Conservation (phyloP, 106 monocot species). For the Platanthera zijinensis region DNA sequence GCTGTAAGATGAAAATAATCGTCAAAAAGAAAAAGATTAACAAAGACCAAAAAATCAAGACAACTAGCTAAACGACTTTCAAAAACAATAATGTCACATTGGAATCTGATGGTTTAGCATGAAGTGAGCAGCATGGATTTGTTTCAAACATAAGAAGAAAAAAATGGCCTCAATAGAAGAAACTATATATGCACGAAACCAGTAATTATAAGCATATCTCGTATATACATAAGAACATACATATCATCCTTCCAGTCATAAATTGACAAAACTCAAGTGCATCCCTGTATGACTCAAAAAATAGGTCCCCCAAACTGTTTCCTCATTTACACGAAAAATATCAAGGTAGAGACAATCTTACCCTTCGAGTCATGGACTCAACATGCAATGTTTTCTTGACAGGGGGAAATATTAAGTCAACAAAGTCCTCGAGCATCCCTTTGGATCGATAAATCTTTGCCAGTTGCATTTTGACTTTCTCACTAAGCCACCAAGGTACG, state of each 20-base stretch:
- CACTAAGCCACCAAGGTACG: conserved; percentile 68
- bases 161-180: neutral
- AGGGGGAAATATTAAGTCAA: conserved; percentile 42
- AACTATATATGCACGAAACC: neutral
- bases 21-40: neutral
- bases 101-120: neutral
- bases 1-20: neutral
- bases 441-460: conserved; percentile 68
- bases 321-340: neutral
- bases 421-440: conserved; percentile 71
- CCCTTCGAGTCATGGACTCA: conserved; percentile 64
- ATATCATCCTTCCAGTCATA: neutral
- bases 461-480: conserved; percentile 76
- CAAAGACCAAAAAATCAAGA: conserved; percentile 1
- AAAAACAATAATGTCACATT: neutral
- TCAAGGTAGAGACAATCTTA: conserved; percentile 12
- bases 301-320: neutral
- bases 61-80: neutral
- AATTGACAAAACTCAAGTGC: neutral
- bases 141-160: neutral
- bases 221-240: neutral
- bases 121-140: neutral
- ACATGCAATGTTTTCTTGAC: conserved; percentile 62
- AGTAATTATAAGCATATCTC: neutral
- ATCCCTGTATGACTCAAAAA: neutral